Base-by-base conservation (phyloP, 2,329 filamentous ascomycete genomes). In the Aspergillus sp. region DNA sequence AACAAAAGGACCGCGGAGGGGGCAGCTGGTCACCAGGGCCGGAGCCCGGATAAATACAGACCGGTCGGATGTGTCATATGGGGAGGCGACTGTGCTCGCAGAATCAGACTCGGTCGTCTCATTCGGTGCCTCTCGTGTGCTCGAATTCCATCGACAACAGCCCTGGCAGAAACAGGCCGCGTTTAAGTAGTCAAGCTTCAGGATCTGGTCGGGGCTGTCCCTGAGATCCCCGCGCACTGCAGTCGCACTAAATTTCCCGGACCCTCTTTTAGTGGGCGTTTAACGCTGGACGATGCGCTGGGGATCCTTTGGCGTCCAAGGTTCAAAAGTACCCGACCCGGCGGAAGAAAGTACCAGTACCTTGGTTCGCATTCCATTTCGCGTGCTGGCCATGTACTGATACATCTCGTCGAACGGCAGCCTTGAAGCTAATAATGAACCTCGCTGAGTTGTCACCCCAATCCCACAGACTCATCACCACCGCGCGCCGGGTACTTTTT, bases 41-140 rank as follows among this genome's bases (percentile, higher is more conserved):
- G 56, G 56, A 54, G 27, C 33, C 44, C 56, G 56, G 50, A 53
- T 48, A 52, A 53, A 50, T 48, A 33, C 37, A 27, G 27, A 50
- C 56, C 50, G 56, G 50, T 6, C 24, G 33, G 24, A 11, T 4
- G 33, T 44, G 41, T 37, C 34, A 37, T 37, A n/a, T n/a, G 12
- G 34, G 12, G 34, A 37, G 15, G 15, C 34, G 15, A 37, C 34
- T 15, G 15, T 37, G 34, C 12, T 37, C 34, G 12, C 34, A 37
- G 34, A n/a, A 5, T 37, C 12, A 37, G n/a, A 5, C 34, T 37
- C 34, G 13, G 15, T 37, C 15, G 12, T n/a, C 34, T 37, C 34
- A 37, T 30, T 30, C 27, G 27, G 27, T 11, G 27, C 27, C 11
- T 4, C 27, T 30, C 27, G 3, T 11, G 27, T 11, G 27, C 27